These are phyloP conservation scores for Glarea lozoyensis DNA, from an alignment of 495 filamentous ascomycete species.

Conservation along the genomic window DNA sequence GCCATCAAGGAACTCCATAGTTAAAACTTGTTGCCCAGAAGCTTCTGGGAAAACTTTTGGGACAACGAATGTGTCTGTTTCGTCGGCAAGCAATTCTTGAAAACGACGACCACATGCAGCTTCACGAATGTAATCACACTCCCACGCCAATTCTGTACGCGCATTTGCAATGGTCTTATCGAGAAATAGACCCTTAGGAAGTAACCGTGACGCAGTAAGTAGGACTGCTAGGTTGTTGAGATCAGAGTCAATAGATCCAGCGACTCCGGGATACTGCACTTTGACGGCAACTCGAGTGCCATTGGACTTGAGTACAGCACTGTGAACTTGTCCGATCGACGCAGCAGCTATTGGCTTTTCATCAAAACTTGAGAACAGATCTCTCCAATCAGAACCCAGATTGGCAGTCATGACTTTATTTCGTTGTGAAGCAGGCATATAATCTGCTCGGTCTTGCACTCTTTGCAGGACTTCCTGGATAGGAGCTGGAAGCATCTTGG, in stretches of 20 bases:
- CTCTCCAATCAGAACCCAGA: constrained; percentile 78
- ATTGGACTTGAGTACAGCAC: constrained; percentile 67
- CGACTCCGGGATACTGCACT: constrained; percentile 95
- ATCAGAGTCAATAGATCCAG: constrained; percentile 90
- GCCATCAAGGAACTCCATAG: constrained; percentile 85
- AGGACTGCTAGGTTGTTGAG: constrained; percentile 86
- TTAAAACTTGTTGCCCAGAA: constrained; percentile 78
- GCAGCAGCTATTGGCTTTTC: constrained; percentile 91
- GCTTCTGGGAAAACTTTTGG: constrained; percentile 72
- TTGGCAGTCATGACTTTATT: constrained; percentile 71
- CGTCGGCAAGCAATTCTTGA: constrained; percentile 57
- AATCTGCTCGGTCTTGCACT: constrained; percentile 94
- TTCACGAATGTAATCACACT: constrained; percentile 92
- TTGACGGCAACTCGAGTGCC: constrained; percentile 82
- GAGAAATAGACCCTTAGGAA: constrained; percentile 87
- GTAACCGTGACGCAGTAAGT: constrained; percentile 76
- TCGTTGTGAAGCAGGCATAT: constrained; percentile 91
- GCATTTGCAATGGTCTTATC: constrained; percentile 98
- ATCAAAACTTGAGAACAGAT: constrained; percentile 74
- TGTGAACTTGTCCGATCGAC: constrained; percentile 96
- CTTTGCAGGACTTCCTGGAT: constrained; percentile 84
- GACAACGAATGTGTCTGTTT: constrained; percentile 64
- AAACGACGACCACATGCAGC: constrained; percentile 71
- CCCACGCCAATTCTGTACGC: constrained; percentile 87
- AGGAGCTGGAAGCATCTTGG: constrained; percentile 84